These are phyloP conservation scores for Ganoderma lingzhi DNA, from an alignment of 1,284 basidiomycete species.

Conservation along the genomic window DNA sequence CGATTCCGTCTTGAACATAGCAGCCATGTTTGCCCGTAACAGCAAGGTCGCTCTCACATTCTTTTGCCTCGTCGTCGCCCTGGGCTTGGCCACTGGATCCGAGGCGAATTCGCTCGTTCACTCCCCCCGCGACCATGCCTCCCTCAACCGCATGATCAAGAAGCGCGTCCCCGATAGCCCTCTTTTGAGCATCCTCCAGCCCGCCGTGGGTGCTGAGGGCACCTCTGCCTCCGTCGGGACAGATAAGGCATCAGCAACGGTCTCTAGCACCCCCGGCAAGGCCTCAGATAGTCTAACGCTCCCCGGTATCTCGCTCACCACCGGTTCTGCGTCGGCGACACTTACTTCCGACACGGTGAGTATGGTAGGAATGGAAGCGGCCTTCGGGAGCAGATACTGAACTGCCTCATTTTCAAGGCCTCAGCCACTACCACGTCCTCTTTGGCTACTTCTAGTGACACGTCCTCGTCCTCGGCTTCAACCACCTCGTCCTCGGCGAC, in stretches of 20 bases:
- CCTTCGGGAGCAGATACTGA: not conserved
- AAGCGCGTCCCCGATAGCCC: conserved; percentile 55
- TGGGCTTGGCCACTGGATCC: conserved; percentile 52
- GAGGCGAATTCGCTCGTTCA: conserved; percentile 56
- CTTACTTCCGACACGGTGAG: conserved; percentile 11
- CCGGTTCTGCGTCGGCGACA: conserved; percentile 35
- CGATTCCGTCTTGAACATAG: conserved; percentile 29
- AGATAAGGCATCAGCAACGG: conserved; percentile 9
- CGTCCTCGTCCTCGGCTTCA: conserved; percentile 33
- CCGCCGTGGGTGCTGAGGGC: conserved; percentile 30
- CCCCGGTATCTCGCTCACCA: conserved; percentile 31
- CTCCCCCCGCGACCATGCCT: conserved; percentile 59
- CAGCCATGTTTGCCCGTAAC: conserved; percentile 53
- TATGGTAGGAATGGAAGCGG: not conserved
- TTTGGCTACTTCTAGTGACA: conserved; percentile 6
- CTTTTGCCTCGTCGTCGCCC: conserved; percentile 62
- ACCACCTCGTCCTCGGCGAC: conserved; percentile 16
- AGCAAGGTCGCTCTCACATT: conserved; percentile 64
- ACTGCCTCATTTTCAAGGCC: not conserved
- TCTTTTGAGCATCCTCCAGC: conserved; percentile 16
- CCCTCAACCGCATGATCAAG: conserved; percentile 71
- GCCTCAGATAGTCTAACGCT: conserved; percentile 19
- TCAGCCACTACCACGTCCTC: conserved; percentile 6
- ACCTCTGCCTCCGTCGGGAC: conserved; percentile 27
- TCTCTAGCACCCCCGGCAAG: conserved; percentile 23